These are phyloP conservation scores for Aspergillus hortae DNA, from an alignment of 2,329 filamentous ascomycete species.

Conservation along the genomic window DNA sequence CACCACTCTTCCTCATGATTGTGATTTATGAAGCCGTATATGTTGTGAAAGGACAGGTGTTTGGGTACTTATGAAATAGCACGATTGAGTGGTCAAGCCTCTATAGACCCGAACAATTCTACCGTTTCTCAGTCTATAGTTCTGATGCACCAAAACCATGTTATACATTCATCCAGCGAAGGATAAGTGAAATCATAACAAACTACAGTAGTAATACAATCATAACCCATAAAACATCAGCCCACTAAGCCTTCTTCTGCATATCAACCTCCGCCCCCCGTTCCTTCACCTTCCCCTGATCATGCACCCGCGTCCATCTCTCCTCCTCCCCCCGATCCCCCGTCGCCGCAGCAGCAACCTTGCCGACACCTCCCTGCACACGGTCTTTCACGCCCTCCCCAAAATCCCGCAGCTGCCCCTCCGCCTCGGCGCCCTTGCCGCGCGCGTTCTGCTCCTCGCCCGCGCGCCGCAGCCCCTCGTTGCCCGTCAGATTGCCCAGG, in stretches of 20 bases:
- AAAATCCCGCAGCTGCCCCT: conserved; percentile 74
- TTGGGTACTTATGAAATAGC: too few relatives aligned
- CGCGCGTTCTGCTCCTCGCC: conserved; percentile 75
- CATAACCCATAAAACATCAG: too few relatives aligned
- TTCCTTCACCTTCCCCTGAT: conserved; percentile 79
- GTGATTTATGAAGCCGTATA: too few relatives aligned
- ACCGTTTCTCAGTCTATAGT: too few relatives aligned
- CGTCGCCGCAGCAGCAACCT: conserved; percentile 66
- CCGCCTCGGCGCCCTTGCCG: conserved; percentile 77
- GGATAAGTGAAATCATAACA: too few relatives aligned
- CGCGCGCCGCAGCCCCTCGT: conserved; percentile 68
- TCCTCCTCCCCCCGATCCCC: conserved; percentile 65
- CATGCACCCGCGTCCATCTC: conserved; percentile 67
- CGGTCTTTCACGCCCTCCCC: conserved; percentile 64
- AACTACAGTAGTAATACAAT: too few relatives aligned
- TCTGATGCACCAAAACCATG: too few relatives aligned
- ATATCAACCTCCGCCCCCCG: conserved; percentile 79
- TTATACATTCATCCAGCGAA: too few relatives aligned
- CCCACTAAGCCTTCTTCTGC: conserved; percentile 51
- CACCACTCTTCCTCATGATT: too few relatives aligned
- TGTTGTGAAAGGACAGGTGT: too few relatives aligned
- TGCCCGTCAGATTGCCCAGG: conserved; percentile 70
- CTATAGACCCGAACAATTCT: too few relatives aligned
- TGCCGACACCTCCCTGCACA: conserved; percentile 68
- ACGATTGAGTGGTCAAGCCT: too few relatives aligned